These are phyloP conservation scores for Leishmania gerbilli DNA, from an alignment of 208 protist genomes.

Conservation along the genomic window DNA sequence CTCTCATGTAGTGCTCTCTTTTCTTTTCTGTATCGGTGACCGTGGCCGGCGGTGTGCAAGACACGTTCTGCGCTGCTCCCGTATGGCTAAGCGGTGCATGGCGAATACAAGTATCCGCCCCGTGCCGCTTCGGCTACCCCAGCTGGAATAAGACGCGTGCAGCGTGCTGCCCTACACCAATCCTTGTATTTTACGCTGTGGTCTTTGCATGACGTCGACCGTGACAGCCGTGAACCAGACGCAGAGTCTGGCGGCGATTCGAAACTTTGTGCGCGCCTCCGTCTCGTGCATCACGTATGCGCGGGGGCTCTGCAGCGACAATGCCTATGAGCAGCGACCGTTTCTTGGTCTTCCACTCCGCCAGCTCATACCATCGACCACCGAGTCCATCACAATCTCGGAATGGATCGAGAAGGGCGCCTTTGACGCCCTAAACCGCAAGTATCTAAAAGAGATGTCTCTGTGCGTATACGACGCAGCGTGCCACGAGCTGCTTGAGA, in stretches of 20 bases:
- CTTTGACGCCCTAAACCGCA: slow-evolving; percentile 82
- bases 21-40: background rate
- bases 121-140: background rate
- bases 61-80: background rate
- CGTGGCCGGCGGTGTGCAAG: no score
- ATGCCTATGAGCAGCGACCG: slow-evolving; percentile 56
- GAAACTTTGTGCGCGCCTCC: slow-evolving; percentile 76
- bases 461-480: slow-evolving; percentile 74
- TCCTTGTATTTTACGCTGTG: background rate
- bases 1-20: background rate
- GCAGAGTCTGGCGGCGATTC: slow-evolving; percentile 82
- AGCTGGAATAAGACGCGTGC: background rate
- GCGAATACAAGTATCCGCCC: background rate
- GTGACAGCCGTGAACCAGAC: slow-evolving; percentile 57
- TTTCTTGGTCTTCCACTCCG: slow-evolving; percentile 69
- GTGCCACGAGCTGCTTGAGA: slow-evolving; percentile 67
- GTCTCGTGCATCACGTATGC: slow-evolving; percentile 81
- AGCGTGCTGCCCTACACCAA: background rate
- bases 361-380: slow-evolving; percentile 58
- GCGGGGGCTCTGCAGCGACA: slow-evolving; percentile 73
- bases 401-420: slow-evolving; percentile 79
- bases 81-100: background rate
- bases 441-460: slow-evolving; percentile 78
- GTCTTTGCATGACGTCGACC: slow-evolving; percentile 35
- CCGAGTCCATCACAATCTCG: slow-evolving; percentile 60